Evolutionary conservation across 2,329 filamentous ascomycete species (phyloP).

Genomic region (Grosmannia penicillata): DNA sequence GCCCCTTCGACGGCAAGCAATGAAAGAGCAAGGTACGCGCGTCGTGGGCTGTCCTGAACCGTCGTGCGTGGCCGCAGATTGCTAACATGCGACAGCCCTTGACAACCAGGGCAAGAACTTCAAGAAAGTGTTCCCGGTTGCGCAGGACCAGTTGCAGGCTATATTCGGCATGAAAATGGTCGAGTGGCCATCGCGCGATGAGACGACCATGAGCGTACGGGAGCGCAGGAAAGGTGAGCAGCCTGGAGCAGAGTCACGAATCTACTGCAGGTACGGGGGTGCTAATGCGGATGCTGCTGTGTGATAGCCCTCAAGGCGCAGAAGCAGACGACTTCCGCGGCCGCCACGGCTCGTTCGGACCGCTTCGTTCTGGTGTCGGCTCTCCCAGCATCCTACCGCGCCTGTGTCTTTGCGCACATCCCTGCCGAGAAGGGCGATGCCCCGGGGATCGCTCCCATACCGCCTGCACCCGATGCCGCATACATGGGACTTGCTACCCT

Average conservation of each 20-base stretch:
- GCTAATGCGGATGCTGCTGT: no score
- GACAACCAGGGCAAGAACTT: slow-evolving; percentile 57
- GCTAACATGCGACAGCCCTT: slow-evolving; percentile 38
- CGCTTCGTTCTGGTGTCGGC: slow-evolving; percentile 65
- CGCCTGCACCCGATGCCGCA: slow-evolving; percentile 50
- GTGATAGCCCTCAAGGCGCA: slow-evolving; percentile 27
- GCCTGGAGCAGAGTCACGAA: no score
- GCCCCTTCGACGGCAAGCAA: slow-evolving; percentile 44
- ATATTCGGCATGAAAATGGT: slow-evolving; percentile 88
- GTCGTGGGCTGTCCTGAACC: not conserved
- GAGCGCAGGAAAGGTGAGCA: slow-evolving; percentile 59
- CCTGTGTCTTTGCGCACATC: slow-evolving; percentile 14
- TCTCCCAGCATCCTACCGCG: slow-evolving; percentile 53
- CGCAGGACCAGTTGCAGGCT: slow-evolving; percentile 54
- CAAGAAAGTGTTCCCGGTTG: slow-evolving; percentile 58
- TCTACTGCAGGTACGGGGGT: no score
- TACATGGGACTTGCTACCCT: slow-evolving; percentile 74
- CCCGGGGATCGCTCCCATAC: slow-evolving; percentile 44
- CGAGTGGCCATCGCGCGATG: slow-evolving; percentile 70
- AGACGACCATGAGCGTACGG: slow-evolving; percentile 50
- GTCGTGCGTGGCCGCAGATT: not conserved
- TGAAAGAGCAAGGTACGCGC: slow-evolving; percentile 43
- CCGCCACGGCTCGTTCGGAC: slow-evolving; percentile 28
- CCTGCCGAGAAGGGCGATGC: slow-evolving; percentile 39
- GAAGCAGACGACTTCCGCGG: slow-evolving; percentile 22